These are phyloP conservation scores for Pulveroboletus sp. DNA, from an alignment of 768 basidiomycete species.

Conservation along the genomic window DNA sequence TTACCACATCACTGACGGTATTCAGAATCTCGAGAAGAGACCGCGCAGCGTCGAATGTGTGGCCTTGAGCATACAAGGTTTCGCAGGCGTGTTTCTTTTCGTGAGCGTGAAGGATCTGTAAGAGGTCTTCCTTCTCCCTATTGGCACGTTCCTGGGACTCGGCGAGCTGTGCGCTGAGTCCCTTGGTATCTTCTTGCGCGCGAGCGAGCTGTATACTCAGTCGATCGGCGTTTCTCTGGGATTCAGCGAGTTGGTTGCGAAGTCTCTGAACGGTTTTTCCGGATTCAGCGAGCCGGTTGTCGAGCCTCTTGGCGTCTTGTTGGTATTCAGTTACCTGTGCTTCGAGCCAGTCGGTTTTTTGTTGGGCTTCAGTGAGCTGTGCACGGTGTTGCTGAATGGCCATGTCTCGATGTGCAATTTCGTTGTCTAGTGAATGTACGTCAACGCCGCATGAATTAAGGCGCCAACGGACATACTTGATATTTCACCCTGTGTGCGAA, in stretches of 20 bases:
- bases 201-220: neutral
- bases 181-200: too few species aligned
- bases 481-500: neutral
- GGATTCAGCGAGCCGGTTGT: neutral
- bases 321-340: neutral
- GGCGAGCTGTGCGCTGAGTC: neutral
- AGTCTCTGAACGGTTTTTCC: neutral
- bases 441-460: neutral
- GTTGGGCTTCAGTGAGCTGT: neutral
- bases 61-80: neutral
- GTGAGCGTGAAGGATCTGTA: neutral
- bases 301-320: neutral
- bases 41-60: neutral
- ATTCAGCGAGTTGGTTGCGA: neutral
- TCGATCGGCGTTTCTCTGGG: neutral
- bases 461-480: neutral
- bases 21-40: neutral
- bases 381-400: neutral
- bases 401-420: neutral
- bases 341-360: neutral
- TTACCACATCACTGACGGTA: neutral
- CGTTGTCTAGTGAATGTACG: neutral
- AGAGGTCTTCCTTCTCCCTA: neutral
- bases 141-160: neutral
- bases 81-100: neutral